Base-by-base conservation (phyloP, 2,329 filamentous ascomycete species). In the Colletotrichum cordylinicola region DNA sequence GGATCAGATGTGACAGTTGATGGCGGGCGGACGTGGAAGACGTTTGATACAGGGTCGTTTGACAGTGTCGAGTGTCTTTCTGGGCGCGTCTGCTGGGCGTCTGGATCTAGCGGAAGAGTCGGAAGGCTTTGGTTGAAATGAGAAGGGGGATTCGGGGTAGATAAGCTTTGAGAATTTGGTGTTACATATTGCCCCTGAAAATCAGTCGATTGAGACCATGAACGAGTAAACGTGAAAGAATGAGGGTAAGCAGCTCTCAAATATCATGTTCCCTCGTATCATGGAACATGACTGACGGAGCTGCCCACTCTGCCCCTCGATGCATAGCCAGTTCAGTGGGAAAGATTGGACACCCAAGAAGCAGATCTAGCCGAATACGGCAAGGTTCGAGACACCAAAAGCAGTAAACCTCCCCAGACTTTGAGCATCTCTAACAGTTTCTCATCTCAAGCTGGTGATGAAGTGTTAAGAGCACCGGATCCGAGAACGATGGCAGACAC, bases 1-100 rank as follows among this genome's bases (percentile, higher is more conserved):
- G 82, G 82, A 7, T 83, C 81, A 4, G 83, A 84, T 37, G 58
- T 81, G 37, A 83, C 80, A 7, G 24, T 81, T 8, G 82, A 84
- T 64, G 78, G 78, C 1, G 82, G 82, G 1, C 74, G 65, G 60
- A 81, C 79, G 7, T 84, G 83, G 82, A 72, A 75, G 29, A 72
- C 48, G 2, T 83, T 83, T 64, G 79, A 83, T 58, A 78, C 79
- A 67, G 80, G 81, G 8, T 80, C 80, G 13, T 82, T 83, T 55
- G 82, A 84, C 43, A 82, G 80, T 35, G 81, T 84, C 5, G 80
- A 82, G 60, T 84, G 83, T 37, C 58, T 82, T 2, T 29, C 74
- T 6, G 77, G 78, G 8, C 67, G 68, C 6, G 75, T 79, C 15
- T 84, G 83, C 73, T 84, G 81, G 82, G 81, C 82, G 12, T 83